phyloP scores from a whole-genome alignment of 371 early-diverging fungal genomes.

The Mortierella sp. region DNA sequence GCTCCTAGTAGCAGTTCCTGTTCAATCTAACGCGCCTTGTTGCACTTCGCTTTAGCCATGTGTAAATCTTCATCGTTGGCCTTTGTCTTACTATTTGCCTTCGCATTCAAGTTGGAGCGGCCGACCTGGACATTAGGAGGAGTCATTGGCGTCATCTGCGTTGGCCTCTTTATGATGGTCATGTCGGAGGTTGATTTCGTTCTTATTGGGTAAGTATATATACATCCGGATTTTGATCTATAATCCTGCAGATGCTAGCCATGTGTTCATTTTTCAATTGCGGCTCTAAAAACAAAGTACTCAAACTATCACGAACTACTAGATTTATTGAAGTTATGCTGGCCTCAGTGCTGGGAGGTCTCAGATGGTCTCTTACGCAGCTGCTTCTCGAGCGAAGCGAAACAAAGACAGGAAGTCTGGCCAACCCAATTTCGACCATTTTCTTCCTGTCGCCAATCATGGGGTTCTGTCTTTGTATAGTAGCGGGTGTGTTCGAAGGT shows the following conservation, averaged over 20 bases:
- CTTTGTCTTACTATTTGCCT: conserved; percentile 90
- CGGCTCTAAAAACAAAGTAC: not conserved
- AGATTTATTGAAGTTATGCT: conserved; percentile 70
- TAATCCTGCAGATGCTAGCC: too few species aligned
- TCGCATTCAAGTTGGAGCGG: conserved; percentile 85
- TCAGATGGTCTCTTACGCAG: conserved; percentile 78
- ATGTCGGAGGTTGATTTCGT: conserved; percentile 83
- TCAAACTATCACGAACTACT: not conserved
- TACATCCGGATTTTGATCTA: too few species aligned
- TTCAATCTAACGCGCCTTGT: too few species aligned
- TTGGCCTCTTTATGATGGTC: conserved; percentile 90
- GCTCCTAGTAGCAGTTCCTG: conserved; percentile 58
- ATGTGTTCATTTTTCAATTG: not conserved
- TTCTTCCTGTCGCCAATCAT: conserved; percentile 83
- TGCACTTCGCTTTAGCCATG: conserved; percentile 80
- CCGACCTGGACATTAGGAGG: conserved; percentile 73
- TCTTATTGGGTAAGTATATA: conserved; percentile 68
- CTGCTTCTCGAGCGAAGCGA: conserved; percentile 60
- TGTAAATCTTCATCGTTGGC: conserved; percentile 91
- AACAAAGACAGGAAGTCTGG: conserved; percentile 60
- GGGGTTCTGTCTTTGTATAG: conserved; percentile 69
- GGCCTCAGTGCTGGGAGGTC: conserved; percentile 73
- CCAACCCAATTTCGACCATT: conserved; percentile 80
- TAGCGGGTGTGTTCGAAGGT: conserved; percentile 74
- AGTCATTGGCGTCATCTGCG: conserved; percentile 81